Percentiles rank a stretch among this genome's conserved stretches.
Conservation (phyloP, 371 early-diverging fungal genomes). For the Mucor lusitanicus region DNA sequence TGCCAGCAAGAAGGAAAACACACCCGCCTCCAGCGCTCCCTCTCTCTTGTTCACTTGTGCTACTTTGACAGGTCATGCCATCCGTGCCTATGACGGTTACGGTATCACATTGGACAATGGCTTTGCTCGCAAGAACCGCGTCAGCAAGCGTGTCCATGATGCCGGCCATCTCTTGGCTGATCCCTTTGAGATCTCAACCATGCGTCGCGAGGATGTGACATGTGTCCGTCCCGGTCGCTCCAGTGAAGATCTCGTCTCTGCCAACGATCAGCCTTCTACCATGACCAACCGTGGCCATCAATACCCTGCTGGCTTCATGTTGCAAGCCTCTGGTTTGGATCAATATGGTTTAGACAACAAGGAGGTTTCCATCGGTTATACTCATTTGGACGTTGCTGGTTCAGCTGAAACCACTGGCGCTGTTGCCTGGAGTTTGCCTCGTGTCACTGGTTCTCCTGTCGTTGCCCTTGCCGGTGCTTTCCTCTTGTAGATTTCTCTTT, state of each 20-base stretch:
- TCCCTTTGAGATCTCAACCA: constrained; percentile 81
- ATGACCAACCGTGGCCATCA: constrained; percentile 85
- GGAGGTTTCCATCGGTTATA: constrained; percentile 71
- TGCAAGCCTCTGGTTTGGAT: constrained; percentile 77
- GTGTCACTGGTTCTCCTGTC: constrained; percentile 79
- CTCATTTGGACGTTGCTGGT: constrained; percentile 88
- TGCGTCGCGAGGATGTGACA: constrained; percentile 82
- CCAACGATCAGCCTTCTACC: constrained; percentile 73
- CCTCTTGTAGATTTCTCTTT: constrained; percentile 4
- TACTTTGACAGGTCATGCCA: constrained; percentile 87
- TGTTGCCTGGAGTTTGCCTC: constrained; percentile 70
- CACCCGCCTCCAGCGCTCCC: constrained; percentile 40
- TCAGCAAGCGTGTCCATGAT: constrained; percentile 65
- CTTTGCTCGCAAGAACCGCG: constrained; percentile 67
- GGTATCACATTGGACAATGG: constrained; percentile 82
- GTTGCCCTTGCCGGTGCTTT: constrained; percentile 79
- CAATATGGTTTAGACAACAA: constrained; percentile 68
- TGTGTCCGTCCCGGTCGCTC: constrained; percentile 65
- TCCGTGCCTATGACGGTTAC: constrained; percentile 80
- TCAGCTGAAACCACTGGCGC: constrained; percentile 68
- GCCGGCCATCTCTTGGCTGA: constrained; percentile 79
- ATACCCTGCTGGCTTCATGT: constrained; percentile 87
- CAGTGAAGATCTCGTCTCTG: constrained; percentile 84
- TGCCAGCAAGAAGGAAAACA: constrained; percentile 48
- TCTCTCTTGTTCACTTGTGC: constrained; percentile 81